Percentiles rank a stretch among this genome's conserved stretches.
These are phyloP conservation scores for Keqinozyma sinolaborantium DNA, from an alignment of 1,139 yeast genomes.

Conservation along the genomic window DNA sequence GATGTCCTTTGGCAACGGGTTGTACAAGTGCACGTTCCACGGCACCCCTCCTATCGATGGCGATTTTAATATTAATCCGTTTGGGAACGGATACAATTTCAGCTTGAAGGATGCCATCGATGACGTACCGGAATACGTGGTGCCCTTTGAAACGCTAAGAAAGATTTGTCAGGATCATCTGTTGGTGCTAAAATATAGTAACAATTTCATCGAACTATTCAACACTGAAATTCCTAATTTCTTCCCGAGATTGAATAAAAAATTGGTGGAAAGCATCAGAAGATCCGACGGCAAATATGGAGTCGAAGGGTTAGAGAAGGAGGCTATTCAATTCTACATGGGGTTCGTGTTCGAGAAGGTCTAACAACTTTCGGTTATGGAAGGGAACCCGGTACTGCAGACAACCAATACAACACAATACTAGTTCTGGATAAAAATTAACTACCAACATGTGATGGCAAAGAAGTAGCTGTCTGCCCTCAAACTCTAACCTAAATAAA, in stretches of 20 bases:
- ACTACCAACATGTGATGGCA: too few species aligned
- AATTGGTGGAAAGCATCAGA: constrained; percentile 65
- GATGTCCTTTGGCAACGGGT: constrained; percentile 73
- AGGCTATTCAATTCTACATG: constrained; percentile 78
- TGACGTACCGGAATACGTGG: constrained; percentile 96
- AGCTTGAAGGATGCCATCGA: constrained; percentile 91
- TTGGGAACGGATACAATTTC: constrained; percentile 80
- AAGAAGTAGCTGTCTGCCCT: too few species aligned
- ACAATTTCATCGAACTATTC: constrained; percentile 80
- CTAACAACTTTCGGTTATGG: constrained; percentile 8
- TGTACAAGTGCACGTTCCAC: constrained; percentile 78
- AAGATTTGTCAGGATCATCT: constrained; percentile 83
- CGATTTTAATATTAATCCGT: constrained; percentile 61
- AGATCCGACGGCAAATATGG: constrained; percentile 79
- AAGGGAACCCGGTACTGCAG: too few species aligned
- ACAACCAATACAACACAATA: too few species aligned
- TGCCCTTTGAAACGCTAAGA: constrained; percentile 86
- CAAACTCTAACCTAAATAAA: too few species aligned
- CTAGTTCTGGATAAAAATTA: too few species aligned
- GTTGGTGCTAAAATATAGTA: constrained; percentile 65
- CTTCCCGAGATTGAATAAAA: constrained; percentile 56
- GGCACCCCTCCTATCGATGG: constrained; percentile 73
- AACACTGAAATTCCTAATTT: constrained; percentile 72
- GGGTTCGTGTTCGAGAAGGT: constrained; percentile 75
- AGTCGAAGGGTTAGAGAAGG: constrained; percentile 86